Base-by-base conservation (phyloP, 1,284 basidiomycete species). In the Hymenochaete sp. region DNA sequence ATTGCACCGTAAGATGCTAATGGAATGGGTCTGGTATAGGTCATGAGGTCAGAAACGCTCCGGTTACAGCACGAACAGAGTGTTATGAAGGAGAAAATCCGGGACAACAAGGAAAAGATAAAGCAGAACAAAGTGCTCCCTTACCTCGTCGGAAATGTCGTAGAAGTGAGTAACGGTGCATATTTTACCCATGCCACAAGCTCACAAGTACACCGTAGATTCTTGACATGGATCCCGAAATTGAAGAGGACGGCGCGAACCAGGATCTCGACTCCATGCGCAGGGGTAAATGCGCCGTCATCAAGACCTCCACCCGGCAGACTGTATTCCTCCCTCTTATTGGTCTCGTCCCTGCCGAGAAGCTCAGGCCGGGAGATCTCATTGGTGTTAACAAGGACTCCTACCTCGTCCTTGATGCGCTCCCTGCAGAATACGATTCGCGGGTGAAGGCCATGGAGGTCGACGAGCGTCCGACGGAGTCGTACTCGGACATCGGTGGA, bases 351-450 rank as follows among this genome's bases (percentile, higher is more conserved):
- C 88, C 93, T 14, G 76, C 93, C 26, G 86, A 95, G 47, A 72
- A 90, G 57, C 80, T 99, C 48, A 80, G 75, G 57, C 95, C 95
- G 2, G 78, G 87, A 36, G 96, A 98, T 67, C 75, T 99, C 47
- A 96, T 99, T 57, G 95, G 95, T 53, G 95, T 98, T 42, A 98
- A 99, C 72, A 99, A 99, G 66, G 95, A 98, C 64, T 97, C 92
- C n/a, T 98, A 98, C 61, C 79, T 99, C 51, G 79, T 98, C 36
- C 77, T 99, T 24, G 95, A 98, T 65, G 95, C 79, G 40, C 67
- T 88, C 2, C 83, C 83, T 4, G 67, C 77, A 50, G 84, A 88
- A 58, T 88, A 82, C 62, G 84, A 88, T 57, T 80, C 79, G 27
- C 68, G 84, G 48, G 84, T 88, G 43, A 86, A 86, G 62, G 84